Evolutionary conservation across 2,329 filamentous ascomycete genomes (phyloP), one percentile per base, ranked within the genome.

Genomic region (Penicillium sp.): DNA sequence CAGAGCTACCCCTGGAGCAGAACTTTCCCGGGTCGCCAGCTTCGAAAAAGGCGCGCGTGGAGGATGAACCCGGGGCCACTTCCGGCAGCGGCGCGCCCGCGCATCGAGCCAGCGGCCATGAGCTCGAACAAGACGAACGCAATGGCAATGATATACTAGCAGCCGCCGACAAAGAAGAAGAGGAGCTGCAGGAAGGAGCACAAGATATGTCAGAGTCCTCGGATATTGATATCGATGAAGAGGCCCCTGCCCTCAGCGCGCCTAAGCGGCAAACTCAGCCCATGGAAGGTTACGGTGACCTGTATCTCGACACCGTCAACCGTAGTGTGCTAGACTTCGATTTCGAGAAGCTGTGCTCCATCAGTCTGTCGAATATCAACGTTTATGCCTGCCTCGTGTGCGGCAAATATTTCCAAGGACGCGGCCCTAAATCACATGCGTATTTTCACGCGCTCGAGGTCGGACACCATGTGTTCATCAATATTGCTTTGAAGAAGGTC

Each of bases 371-470:
- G 44, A 97, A 97, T 70, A 96, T 97, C 76, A 99, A 99, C 69
- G 92, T 99, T 40, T 99, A 99, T 71, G 94, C 94, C 9, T 99
- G 94, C 67, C 82, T 99, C 10, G 89, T 97, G 1, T 99, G 94
- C 71, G 94, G 94, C n/a, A 92, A 90, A 71, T 99, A 99, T 77
- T 99, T 88, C 71, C 91, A 96, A 73, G 94, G 94, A 47, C 84
- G 94, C 63, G 94, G 94, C 0, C 88, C 89, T 14, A 95, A 94
- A 69, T 96, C 92, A 46, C 89, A 96, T 73, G 94, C 94, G 63
- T 99, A 99, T 75, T 96, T 96, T 71, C 94, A 99, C 77, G 89
- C 92, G 53, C 85, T 99, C 54, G 92, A 99, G 65, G 87, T 95
- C 62, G 89, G 87, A 56, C 94, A 99, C 74, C 94, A 99, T 79